Evolutionary conservation across 441 rosid species (phyloP), one percentile per base, ranked within the genome.

Genomic region (Gossypium lobatum): DNA sequence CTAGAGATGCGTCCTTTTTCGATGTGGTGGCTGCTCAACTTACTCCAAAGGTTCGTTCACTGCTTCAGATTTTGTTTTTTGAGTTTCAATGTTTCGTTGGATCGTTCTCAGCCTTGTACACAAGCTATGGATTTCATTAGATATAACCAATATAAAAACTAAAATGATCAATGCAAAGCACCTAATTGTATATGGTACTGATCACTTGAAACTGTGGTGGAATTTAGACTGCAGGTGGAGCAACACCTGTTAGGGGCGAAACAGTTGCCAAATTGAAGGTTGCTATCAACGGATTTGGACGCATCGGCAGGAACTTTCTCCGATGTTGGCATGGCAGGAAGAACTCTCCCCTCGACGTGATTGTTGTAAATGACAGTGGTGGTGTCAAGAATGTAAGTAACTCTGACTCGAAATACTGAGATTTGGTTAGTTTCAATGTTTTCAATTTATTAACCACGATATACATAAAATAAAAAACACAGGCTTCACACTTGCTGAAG

Each of bases 321-420:
- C 84, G 98, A 74, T 95, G 98, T 83, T 95, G 98, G 97, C 98
- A 92, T 14, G 98, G 95, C 10, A 86, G 98, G 80, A 87, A 92
- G 64, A 82, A 89, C 88, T 95, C 97, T 0, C 98, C 98, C 39
- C 92, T 95, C 1, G 98, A 95, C 8, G 95, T 95, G 4, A n/a
- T 95, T 61, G 93, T 95, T 0, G 90, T 95, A 80, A 95, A 95
- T 62, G 98, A 95, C 94, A 92, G 98, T 26, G 97, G 94, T 59
- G 98, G 97, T 88, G 98, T 95, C 80, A 95, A 83, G 89, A 95
- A 95, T 59, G 98, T 94, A 83, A 61, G 75, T 48, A 31, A 64
- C 20, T 52, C 42, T n/a, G 26, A 57, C 18, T 50, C 21, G 14
- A 21, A 3, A 17, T 59, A 7, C 46, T 39, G n/a, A 6, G 26